These are phyloP conservation scores for Apiospora malaysiana DNA, from an alignment of 2,329 filamentous ascomycete genomes.

Conservation along the genomic window DNA sequence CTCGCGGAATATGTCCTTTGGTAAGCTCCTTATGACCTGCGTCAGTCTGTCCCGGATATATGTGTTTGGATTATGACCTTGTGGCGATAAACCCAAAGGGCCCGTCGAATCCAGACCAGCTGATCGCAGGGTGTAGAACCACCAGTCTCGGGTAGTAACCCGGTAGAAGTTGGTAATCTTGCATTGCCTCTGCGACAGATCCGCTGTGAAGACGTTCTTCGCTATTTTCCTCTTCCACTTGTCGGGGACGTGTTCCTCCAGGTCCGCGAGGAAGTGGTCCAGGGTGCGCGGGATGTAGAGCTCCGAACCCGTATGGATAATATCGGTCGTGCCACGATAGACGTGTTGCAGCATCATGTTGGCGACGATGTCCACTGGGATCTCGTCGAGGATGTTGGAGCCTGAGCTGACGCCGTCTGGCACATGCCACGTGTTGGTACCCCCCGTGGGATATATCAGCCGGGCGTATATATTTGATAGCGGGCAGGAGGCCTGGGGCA, in stretches of 20 bases:
- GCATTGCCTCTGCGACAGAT: neutral
- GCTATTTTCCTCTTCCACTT: neutral
- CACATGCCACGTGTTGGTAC: neutral
- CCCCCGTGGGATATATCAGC: neutral
- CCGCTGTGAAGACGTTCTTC: neutral
- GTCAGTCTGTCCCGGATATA: neutral
- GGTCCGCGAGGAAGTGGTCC: neutral
- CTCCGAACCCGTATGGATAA: neutral
- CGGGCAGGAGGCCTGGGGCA: no score
- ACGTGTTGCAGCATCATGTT: conserved; percentile 3
- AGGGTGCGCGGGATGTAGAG: conserved; percentile 5
- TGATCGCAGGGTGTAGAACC: neutral
- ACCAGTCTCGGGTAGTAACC: neutral
- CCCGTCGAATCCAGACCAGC: neutral
- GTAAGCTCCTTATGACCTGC: neutral
- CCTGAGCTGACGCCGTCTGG: neutral
- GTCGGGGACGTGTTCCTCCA: neutral
- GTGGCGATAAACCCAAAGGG: neutral
- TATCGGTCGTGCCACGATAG: neutral
- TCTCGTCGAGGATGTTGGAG: conserved; percentile 5
- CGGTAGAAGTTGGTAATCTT: neutral
- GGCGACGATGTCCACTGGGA: neutral
- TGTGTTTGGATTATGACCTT: neutral
- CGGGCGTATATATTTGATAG: no score
- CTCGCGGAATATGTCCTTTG: neutral